Evolutionary conservation across 2,329 filamentous ascomycete species (phyloP), one percentile per base, ranked within the genome.

Genomic region (Phyllosticta paracitricarpa): DNA sequence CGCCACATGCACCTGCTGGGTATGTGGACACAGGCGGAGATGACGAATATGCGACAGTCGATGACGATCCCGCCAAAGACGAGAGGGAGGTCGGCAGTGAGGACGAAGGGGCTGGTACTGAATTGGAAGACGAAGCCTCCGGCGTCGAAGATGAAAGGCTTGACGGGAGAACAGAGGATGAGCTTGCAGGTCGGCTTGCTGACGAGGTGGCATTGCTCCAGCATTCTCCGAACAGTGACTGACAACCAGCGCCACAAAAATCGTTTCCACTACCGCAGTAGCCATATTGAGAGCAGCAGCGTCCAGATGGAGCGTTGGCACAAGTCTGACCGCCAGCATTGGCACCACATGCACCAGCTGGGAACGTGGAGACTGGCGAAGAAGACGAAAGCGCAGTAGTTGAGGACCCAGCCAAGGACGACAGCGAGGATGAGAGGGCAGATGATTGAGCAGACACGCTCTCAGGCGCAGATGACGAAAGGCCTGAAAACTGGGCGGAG

Each of bases 211-310:
- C 55, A 9, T 24, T 57, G 12, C 33, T 57, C 26, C 33, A 57
- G 48, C 57, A 62, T 51, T 56, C 52, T 14, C 61, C 57, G 26
- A 61, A 59, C 8, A 51, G 55, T 30, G 33, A 26, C 22, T 59
- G 58, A 19, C 58, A 63, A 28, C 35, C 54, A 19, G 62, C 35
- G 7, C 48, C 62, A 17, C 58, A 63, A 51, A 52, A 63, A 12
- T 59, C 62, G 17, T 55, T 53, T 17, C 58, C 51, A 25, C 51
- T 33, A 1, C 62, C 62, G n/a, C 62, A 63, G 52, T 53, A 59
- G 7, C 62, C 62, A 24, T 62, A 61, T 9, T 54, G 35, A 26
- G 55, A 58, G 56, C 62, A 62, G 30, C 62, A 63, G 14, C 17
- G 51, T 3, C 57, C 51, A 12, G 33, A 40, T 17, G 2, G 33